A percentile compares a stretch with the other conserved stretches of the same genome.
Conservation (phyloP, 2,329 filamentous ascomycete genomes). For the Pezicula carpinea region DNA sequence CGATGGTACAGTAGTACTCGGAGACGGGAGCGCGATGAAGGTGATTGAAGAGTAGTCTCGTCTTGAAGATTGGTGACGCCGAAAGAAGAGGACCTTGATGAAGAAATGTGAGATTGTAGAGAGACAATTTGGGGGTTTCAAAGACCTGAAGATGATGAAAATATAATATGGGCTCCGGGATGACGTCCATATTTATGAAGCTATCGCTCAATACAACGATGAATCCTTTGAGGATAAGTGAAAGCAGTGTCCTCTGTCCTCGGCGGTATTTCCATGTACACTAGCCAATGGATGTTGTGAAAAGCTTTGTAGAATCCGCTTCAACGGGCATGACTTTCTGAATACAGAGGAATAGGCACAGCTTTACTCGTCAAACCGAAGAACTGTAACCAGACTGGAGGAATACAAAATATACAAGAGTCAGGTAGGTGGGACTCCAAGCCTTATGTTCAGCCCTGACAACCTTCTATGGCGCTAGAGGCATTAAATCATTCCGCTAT, state of each 20-base stretch:
- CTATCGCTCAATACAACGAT: background rate
- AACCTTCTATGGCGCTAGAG: no score
- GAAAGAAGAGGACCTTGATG: background rate
- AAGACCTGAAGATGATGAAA: background rate
- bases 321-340: background rate
- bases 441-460: no score
- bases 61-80: background rate
- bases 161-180: background rate
- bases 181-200: constrained; percentile 35
- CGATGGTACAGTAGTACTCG: no score
- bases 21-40: no score
- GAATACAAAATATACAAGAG: background rate
- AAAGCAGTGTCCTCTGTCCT: background rate
- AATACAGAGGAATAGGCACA: background rate
- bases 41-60: background rate
- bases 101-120: background rate
- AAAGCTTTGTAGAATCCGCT: background rate
- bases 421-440: background rate
- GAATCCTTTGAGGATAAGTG: background rate
- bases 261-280: background rate
- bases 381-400: background rate
- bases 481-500: no score
- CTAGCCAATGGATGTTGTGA: background rate
- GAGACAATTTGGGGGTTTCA: background rate
- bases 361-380: background rate